Conservation (phyloP, 2,329 filamentous ascomycete species). For the Cercospora berteroae region DNA sequence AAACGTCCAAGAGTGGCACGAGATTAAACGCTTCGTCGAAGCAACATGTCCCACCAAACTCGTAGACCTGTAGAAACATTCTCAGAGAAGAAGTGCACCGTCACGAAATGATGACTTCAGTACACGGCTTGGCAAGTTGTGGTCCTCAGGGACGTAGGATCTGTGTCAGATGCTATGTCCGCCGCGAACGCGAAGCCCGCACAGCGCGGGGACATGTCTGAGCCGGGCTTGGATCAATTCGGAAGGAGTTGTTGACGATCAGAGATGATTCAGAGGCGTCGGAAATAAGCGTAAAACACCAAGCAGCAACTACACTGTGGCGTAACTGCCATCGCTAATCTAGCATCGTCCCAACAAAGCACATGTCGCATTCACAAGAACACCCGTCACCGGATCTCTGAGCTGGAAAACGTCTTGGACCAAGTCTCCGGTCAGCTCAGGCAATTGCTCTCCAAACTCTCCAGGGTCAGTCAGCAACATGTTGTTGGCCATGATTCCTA, state of each 20-base stretch:
- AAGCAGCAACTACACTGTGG: too few relatives aligned
- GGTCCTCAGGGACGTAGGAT: too few relatives aligned
- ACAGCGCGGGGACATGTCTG: too few relatives aligned
- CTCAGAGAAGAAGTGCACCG: not conserved
- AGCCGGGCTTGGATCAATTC: not conserved
- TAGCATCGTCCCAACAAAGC: slow-evolving; percentile 5
- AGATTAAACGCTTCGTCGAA: not conserved
- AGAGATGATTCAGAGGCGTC: not conserved
- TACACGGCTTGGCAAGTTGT: too few relatives aligned
- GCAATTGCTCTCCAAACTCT: slow-evolving; percentile 20
- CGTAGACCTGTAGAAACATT: too few relatives aligned
- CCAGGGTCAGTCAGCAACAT: slow-evolving; percentile 23
- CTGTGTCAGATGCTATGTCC: not conserved
- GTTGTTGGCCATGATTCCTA: slow-evolving; percentile 26
- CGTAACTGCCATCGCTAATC: too few relatives aligned
- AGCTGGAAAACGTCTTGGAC: slow-evolving; percentile 1
- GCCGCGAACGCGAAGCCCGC: too few relatives aligned
- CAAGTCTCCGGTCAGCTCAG: slow-evolving; percentile 10
- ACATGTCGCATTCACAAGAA: not conserved
- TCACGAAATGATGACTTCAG: not conserved
- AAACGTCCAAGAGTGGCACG: not conserved
- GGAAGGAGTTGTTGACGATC: not conserved
- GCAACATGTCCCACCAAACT: too few relatives aligned
- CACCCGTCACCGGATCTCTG: slow-evolving; percentile 6
- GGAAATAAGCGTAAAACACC: too few relatives aligned